Conservation (phyloP, 2,329 filamentous ascomycete species). For the Fusarium xyrophilum region DNA sequence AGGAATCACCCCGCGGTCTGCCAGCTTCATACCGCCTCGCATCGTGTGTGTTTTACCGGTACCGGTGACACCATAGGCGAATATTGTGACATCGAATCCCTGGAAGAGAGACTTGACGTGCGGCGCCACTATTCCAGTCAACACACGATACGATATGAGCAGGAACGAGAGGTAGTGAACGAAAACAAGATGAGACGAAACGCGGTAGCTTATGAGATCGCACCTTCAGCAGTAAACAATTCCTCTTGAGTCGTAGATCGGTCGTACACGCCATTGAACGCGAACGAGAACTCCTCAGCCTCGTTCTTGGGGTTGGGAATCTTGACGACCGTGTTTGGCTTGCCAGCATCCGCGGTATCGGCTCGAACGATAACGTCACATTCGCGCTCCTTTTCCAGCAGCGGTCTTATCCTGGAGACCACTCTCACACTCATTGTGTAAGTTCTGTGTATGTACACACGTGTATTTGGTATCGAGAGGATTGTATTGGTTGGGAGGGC, state of each 20-base stretch:
- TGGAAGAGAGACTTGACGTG: conserved; percentile 91
- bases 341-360: conserved; percentile 66
- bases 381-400: conserved; percentile 84
- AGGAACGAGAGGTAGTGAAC: not conserved
- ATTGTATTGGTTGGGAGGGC: conserved; percentile 15
- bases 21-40: conserved; percentile 86
- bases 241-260: conserved; percentile 80
- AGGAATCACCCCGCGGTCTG: conserved; percentile 87
- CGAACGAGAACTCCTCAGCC: conserved; percentile 87
- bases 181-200: not conserved
- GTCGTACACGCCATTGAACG: conserved; percentile 94
- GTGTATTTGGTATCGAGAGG: conserved; percentile 12
- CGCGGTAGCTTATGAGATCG: conserved; percentile 36
- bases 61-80: conserved; percentile 91
- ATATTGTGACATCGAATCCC: conserved; percentile 86
- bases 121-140: conserved; percentile 71
- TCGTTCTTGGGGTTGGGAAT: conserved; percentile 96
- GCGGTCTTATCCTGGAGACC: conserved; percentile 86
- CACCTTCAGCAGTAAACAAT: conserved; percentile 89
- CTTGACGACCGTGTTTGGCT: conserved; percentile 73
- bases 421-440: conserved; percentile 74
- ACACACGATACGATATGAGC: conserved; percentile 28
- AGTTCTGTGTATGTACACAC: not conserved
- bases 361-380: conserved; percentile 84
- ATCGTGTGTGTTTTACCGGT: conserved; percentile 97